phyloP scores from a whole-genome alignment of 352 stramenopile genomes.

The Phytopythium sindhum region DNA sequence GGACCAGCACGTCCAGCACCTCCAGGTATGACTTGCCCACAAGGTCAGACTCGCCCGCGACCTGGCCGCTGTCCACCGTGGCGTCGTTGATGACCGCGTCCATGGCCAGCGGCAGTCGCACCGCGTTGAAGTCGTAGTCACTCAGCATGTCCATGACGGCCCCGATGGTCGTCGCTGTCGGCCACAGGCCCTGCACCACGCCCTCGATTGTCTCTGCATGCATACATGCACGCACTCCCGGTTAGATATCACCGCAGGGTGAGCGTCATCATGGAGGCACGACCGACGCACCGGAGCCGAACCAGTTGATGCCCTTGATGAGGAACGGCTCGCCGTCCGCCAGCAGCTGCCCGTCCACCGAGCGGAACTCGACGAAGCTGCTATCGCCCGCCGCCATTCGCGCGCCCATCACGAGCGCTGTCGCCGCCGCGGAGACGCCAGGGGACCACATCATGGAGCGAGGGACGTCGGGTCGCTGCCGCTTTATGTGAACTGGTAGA shows the following conservation, averaged over 20 bases:
- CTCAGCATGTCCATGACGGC: constrained; percentile 44
- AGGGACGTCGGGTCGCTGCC: too few relatives aligned
- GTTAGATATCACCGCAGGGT: not conserved
- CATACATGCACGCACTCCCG: not conserved
- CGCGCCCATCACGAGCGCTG: not conserved
- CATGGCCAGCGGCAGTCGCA: constrained; percentile 65
- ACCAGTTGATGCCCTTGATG: constrained; percentile 77
- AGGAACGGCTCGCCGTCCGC: constrained; percentile 53
- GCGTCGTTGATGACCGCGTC: constrained; percentile 54
- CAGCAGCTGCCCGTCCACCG: constrained; percentile 47
- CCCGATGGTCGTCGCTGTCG: constrained; percentile 53
- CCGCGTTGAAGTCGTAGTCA: constrained; percentile 49
- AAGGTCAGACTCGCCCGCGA: constrained; percentile 31
- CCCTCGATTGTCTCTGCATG: constrained; percentile 52
- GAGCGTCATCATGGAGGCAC: not conserved
- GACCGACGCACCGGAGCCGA: constrained; percentile 41
- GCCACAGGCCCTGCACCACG: constrained; percentile 63
- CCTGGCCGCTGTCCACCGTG: constrained; percentile 42
- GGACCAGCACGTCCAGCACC: constrained; percentile 54
- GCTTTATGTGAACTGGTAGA: too few relatives aligned
- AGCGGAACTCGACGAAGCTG: constrained; percentile 64
- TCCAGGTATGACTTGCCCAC: constrained; percentile 57
- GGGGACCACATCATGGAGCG: not conserved
- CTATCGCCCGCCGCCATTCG: constrained; percentile 6
- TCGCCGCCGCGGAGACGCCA: not conserved